Base-by-base conservation (phyloP, 305 asterid genomes). In the Solanum hybrid region DNA sequence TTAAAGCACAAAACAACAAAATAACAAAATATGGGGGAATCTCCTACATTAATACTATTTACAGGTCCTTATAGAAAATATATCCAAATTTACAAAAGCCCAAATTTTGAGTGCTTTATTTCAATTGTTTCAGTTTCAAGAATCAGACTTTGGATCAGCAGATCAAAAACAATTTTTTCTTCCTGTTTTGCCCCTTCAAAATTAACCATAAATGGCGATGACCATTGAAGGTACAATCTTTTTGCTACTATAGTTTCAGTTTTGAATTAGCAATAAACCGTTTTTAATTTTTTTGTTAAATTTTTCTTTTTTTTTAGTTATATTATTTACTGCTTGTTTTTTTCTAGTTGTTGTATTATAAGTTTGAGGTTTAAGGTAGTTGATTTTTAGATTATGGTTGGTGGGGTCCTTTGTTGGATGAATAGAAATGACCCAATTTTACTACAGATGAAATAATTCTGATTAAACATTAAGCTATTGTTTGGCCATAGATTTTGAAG, bases 171-270 rank as follows among this genome's bases (percentile, higher is more conserved):
- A 38, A 51, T 10, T 32, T 29, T 15, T 27, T 22, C 31, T 73
- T 26, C 88, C 72, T 36, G 3, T 56, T 84, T 86, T 88, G 35
- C 19, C 37, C 84, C 51, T 82, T 66, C n/a, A 51, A 84, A 85
- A 29, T 86, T 87, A 38, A 91, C 92, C 87, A 91, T 88, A 72
- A 90, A 95, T 96, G 98, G 95, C 98, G 64, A 96, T 96, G 99
- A 95, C 98, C 11, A 91, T 95, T 85, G 98, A 93, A 96, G 99
- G 98, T 96, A 81, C 51, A 92, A 7, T 34, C 81, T 86, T 56
- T 22, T 89, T 29, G 15, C 69, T 88, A 77, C 36, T 45, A 78
- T 85, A 78, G 87, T 73, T 77, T 34, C 86, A 51, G 34, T 31
- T 72, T 88, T 35, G 32, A 77, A 80, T 91, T 38, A 40, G 22